Conservation (phyloP, 225 moss, liverwort and hornwort genomes). For the Polytrichum formosum region DNA sequence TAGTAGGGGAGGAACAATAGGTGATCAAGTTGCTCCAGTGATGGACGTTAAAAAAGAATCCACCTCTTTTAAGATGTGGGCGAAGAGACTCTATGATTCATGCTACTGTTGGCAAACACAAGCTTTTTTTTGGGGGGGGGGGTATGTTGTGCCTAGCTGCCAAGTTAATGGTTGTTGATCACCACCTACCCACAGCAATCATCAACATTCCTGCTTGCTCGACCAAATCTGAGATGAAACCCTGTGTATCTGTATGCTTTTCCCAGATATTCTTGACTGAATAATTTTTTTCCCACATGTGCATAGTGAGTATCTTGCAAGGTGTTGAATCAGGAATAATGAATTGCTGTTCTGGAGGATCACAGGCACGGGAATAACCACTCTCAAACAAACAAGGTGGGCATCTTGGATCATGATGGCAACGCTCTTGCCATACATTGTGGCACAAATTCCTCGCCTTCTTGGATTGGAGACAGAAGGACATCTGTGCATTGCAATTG, state of each 20-base stretch:
- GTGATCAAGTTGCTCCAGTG: too few species aligned
- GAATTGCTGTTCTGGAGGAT: slow-evolving; percentile 1
- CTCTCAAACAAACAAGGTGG: slow-evolving; percentile 71
- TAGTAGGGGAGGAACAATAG: too few species aligned
- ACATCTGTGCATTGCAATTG: slow-evolving; percentile 34
- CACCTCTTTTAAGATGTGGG: too few species aligned
- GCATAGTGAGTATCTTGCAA: background rate
- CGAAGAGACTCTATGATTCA: too few species aligned
- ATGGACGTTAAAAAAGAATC: too few species aligned
- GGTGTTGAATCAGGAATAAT: background rate
- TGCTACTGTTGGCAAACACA: too few species aligned
- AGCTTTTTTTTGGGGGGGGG: too few species aligned
- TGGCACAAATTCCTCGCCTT: slow-evolving; percentile 72
- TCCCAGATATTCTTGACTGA: background rate
- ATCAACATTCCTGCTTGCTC: background rate
- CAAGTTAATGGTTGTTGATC: too few species aligned
- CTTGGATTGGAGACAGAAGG: slow-evolving; percentile 53
- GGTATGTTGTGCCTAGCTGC: too few species aligned
- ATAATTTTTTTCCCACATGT: background rate
- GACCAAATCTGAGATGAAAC: background rate
- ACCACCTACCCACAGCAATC: background rate
- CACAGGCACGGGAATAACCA: slow-evolving; percentile 78
- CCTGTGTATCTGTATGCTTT: background rate
- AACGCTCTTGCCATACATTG: slow-evolving; percentile 69
- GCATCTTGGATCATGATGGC: slow-evolving; percentile 89